phyloP scores from a whole-genome alignment of 2,329 filamentous ascomycete species.

The Corynespora cassiicola region DNA sequence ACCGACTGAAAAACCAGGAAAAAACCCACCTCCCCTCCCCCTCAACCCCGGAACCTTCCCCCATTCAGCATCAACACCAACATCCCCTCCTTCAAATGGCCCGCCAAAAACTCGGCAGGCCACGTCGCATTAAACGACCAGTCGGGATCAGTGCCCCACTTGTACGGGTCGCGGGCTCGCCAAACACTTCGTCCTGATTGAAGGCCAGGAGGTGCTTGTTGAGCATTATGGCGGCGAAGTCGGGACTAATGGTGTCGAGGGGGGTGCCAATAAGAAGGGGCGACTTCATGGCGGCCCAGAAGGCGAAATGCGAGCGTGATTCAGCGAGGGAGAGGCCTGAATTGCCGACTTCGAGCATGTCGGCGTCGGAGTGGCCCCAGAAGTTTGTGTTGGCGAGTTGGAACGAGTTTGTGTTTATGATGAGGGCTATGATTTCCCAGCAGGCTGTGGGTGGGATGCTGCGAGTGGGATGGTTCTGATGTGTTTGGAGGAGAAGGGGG shows the following conservation, averaged over 20 bases:
- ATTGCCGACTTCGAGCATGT: slow-evolving; percentile 48
- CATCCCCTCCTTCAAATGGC: slow-evolving; percentile 24
- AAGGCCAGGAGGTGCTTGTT: slow-evolving; percentile 52
- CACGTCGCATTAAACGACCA: slow-evolving; percentile 54
- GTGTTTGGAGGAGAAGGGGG: too few species aligned
- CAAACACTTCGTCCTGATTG: slow-evolving; percentile 53
- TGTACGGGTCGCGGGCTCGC: slow-evolving; percentile 48
- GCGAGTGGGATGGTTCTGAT: too few species aligned
- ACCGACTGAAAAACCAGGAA: too few species aligned
- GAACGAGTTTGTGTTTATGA: slow-evolving; percentile 28
- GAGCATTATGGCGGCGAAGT: slow-evolving; percentile 48
- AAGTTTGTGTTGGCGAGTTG: slow-evolving; percentile 24
- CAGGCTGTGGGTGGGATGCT: too few species aligned
- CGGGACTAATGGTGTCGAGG: slow-evolving; percentile 43
- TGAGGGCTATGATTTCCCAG: too few species aligned
- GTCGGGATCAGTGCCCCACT: slow-evolving; percentile 58
- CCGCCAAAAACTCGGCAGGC: slow-evolving; percentile 37
- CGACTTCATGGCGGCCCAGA: slow-evolving; percentile 51
- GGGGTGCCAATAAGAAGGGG: slow-evolving; percentile 53
- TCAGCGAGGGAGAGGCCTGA: slow-evolving; percentile 38
- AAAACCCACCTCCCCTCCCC: too few species aligned
- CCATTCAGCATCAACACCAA: slow-evolving; percentile 36
- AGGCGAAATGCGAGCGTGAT: slow-evolving; percentile 45
- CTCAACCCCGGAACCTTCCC: too few species aligned
- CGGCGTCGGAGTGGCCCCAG: slow-evolving; percentile 31